Evolutionary conservation across 768 basidiomycete species (phyloP).

Genomic region (Gautieria morchelliformis): DNA sequence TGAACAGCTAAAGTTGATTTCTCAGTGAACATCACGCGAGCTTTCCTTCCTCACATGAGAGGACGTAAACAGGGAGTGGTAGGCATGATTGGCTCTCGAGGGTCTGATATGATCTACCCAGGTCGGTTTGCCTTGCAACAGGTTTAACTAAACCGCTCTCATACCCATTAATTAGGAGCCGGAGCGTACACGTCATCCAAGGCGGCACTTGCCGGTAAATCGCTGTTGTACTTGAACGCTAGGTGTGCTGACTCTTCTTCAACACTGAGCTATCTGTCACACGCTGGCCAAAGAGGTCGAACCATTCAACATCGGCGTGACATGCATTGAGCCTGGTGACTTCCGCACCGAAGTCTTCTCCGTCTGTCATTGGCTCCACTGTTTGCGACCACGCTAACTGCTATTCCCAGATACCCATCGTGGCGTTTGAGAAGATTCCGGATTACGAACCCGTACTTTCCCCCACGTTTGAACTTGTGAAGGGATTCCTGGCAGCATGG

Average conservation of each 20-base stretch:
- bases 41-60: constrained; percentile 14
- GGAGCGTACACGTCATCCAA: constrained; percentile 12
- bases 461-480: constrained; percentile 16
- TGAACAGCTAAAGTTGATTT: not conserved
- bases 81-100: constrained; percentile 9
- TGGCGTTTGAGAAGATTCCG: not conserved
- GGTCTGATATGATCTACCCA: not conserved
- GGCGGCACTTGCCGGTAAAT: not conserved
- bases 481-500: constrained; percentile 14
- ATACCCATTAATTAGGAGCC: constrained; percentile 17
- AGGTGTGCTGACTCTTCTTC: not conserved
- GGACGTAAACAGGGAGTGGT: constrained; percentile 10
- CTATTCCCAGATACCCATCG: not conserved
- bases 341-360: constrained; percentile 15
- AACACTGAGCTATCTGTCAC: constrained; percentile 20
- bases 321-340: constrained; percentile 13
- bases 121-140: not conserved
- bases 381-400: constrained; percentile 9
- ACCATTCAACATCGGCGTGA: constrained; percentile 12
- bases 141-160: constrained; percentile 23
- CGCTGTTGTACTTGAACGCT: not conserved
- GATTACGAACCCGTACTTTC: not conserved
- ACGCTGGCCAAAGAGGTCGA: constrained; percentile 14
- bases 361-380: not conserved
- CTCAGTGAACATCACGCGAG: constrained; percentile 11